Conservation (phyloP, 2,329 filamentous ascomycete genomes). For the Pseudogymnoascus sp. region DNA sequence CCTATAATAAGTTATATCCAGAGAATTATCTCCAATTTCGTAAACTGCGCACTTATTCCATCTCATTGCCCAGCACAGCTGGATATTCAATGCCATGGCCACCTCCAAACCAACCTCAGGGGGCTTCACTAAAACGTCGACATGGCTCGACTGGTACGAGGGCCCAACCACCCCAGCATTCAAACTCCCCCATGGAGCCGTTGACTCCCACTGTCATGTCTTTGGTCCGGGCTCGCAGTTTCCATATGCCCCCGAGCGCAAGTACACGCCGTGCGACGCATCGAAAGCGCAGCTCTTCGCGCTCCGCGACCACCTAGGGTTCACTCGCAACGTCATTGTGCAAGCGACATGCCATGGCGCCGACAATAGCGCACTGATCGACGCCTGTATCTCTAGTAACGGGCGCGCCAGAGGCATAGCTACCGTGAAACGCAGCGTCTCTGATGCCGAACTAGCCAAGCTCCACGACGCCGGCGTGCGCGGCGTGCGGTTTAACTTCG, state of each 20-base stretch:
- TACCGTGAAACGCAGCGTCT: neutral
- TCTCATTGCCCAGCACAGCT: constrained; percentile 37
- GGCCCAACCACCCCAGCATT: neutral
- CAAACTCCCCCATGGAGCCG: neutral
- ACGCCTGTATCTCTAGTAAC: neutral
- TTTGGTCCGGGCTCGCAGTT: neutral
- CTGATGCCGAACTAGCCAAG: constrained; percentile 19
- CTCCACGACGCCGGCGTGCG: constrained; percentile 28
- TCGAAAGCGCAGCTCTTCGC: neutral
- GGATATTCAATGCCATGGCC: constrained; percentile 55
- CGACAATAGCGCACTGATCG: neutral
- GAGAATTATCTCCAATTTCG: neutral
- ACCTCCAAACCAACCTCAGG: constrained; percentile 62
- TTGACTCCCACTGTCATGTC: neutral
- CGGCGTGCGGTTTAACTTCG: constrained; percentile 33
- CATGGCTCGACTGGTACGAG: neutral
- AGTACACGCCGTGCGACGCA: neutral
- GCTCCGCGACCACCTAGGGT: neutral
- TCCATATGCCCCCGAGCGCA: neutral
- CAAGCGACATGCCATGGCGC: neutral
- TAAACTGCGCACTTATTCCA: neutral
- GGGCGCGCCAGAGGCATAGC: neutral
- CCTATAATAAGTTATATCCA: neutral
- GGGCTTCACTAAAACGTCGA: constrained; percentile 36
- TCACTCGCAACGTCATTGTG: neutral